Base-by-base conservation (phyloP, 169 alveolate genomes). In the Plasmodium gallinaceum region DNA sequence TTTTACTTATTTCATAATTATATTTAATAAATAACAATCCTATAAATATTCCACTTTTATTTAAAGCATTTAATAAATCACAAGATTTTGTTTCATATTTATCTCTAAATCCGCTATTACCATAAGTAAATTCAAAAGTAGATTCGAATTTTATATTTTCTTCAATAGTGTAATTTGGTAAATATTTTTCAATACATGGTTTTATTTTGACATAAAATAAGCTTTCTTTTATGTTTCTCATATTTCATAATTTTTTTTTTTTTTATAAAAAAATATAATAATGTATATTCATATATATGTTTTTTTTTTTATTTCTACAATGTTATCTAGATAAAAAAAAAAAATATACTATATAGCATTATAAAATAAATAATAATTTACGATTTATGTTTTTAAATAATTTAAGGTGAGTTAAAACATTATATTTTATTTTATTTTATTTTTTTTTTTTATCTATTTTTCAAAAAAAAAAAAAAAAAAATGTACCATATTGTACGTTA, bases 91-190 rank as follows among this genome's bases (percentile, higher is more conserved):
- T 43, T 58, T 58, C 48, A 42, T 58, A 85, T 43, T 85, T 85
- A 57, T 60, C 92, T 43, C 92, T 66, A 72, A 70, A 85, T 1
- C 92, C 92, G 51, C 92, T 60, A 52, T 62, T 85, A 7, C 92
- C 92, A 18, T 85, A 85, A 14, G 51, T 37, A 9, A 85, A 20
- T 46, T 85, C 92, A 39, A 43, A 20, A 18, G 48, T 5, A 48
- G 32, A 43, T 43, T 85, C 75, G 51, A 85, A 85, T 32, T 70
- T 68, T 42, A 85, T 37, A 5, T 22, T 12, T 8, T 54, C 70
- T 39, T 85, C 54, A 26, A 22, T 6, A 0, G 69, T 14, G 60
- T 85, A 71, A 24, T 51, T 51, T 2, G 92, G 85, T 8, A 85
- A 18, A 42, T 71, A 70, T 48, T 85, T 71, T 52, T 70, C 87